Evolutionary conservation across 257 asterid genomes (phyloP), one percentile per base, ranked within the genome.

Genomic region (Nicotiana knightiana): DNA sequence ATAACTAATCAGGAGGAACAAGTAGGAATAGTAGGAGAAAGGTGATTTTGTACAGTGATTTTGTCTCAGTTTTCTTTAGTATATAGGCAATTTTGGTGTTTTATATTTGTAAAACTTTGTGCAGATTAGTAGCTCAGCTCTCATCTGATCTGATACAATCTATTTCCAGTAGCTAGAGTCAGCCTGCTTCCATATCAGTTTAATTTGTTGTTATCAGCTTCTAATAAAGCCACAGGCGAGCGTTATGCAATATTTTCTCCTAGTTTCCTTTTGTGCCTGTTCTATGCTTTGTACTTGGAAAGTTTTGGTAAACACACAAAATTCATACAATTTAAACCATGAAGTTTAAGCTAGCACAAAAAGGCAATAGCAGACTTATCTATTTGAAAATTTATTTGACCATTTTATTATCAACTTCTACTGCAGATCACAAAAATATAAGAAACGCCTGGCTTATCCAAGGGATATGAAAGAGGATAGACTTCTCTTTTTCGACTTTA

Each of bases 11-110:
- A 28, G 84, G 46, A 67, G 17, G 61, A 76, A 9, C 54, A 61
- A 79, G 82, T 32, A 85, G 81, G 24, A 43, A 1, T 43, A 59
- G 48, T 84, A 82, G 67, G 39, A 81, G 68, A 6, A 58, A 79
- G 79, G 28, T 81, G 84, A 55, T 78, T 75, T 81, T 89, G 90
- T 84, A 86, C 82, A 84, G 89, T 85, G 61, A 68, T 58, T 66
- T 84, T 54, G 35, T 54, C 64, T 83, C 71, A 24, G 24, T 76
- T 76, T 75, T 73, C 61, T 51, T 39, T 76, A 39, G 33, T 54
- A 39, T 55, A 30, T 79, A 71, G 87, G 86, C 73, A 65, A 65
- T 57, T 39, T 80, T 77, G 78, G 73, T 76, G 43, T 39, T 73
- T 76, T n/a, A 62, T 68, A 63, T 35, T 73, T 79, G 79, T 85